Conservation (phyloP, 352 stramenopile genomes). For the Pilasporangium apinafurcum region DNA sequence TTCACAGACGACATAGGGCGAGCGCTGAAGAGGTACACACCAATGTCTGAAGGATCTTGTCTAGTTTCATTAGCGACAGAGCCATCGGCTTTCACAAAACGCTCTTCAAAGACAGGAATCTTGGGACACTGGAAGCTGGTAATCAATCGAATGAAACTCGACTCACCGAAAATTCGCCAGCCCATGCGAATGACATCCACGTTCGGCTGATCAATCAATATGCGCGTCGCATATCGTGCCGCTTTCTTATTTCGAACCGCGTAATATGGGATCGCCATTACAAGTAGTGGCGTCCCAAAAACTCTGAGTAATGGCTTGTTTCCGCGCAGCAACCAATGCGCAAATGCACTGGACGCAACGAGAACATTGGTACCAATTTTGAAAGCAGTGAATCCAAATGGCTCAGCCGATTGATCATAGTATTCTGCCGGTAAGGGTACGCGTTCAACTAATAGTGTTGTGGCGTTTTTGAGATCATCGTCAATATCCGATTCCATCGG, state of each 20-base stretch:
- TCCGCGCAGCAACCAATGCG: conserved; percentile 53
- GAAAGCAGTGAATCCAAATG: conserved; percentile 70
- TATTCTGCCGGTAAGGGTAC: conserved; percentile 79
- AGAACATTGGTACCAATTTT: conserved; percentile 81
- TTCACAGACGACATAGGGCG: conserved; percentile 56
- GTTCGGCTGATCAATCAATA: conserved; percentile 73
- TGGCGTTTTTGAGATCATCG: conserved; percentile 84
- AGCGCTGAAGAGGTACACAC: conserved; percentile 65
- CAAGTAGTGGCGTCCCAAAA: conserved; percentile 48
- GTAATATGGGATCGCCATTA: conserved; percentile 81
- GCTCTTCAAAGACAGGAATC: conserved; percentile 58
- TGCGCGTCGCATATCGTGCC: conserved; percentile 64
- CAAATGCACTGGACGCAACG: conserved; percentile 69
- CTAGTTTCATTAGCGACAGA: conserved; percentile 20
- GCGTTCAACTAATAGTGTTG: conserved; percentile 65
- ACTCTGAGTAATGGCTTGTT: conserved; percentile 62
- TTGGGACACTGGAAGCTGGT: conserved; percentile 56
- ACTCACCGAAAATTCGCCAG: conserved; percentile 82
- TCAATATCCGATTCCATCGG: conserved; percentile 85
- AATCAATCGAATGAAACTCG: conserved; percentile 56
- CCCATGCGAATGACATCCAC: conserved; percentile 84
- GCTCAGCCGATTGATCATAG: conserved; percentile 80
- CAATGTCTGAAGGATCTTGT: conserved; percentile 45
- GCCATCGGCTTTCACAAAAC: conserved; percentile 51
- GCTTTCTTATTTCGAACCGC: conserved; percentile 66